Evolutionary conservation across 257 asterid genomes (phyloP), one percentile per base, ranked within the genome.

Genomic region (Nicotiana sylvestris): DNA sequence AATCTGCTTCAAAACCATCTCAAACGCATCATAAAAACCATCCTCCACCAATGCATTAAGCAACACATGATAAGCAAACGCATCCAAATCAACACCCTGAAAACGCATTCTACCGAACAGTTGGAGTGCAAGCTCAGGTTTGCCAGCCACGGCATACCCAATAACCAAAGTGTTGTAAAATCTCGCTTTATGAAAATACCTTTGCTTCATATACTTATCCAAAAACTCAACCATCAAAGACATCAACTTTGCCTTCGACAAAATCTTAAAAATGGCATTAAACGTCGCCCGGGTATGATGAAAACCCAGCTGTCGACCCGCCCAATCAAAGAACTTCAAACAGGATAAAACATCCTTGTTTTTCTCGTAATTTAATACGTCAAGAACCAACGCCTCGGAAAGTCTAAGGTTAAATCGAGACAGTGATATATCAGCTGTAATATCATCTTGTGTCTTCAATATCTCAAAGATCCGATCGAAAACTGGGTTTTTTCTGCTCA

Each of bases 301-400:
- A 87, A 94, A 96, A 29, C 95, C 93, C 2, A 60, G 87, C 81
- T 92, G 97, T 13, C 92, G 86, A 12, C 98, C 98, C n/a, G 92
- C 94, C 99, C 99, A 96, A 83, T 94, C 98, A 85, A 96, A 94
- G 89, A 96, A 94, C 76, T 90, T 94, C 83, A 93, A 84, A 85
- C 97, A 93, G 16, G 93, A 87, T 35, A 92, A 92, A 12, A 90
- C 89, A 61, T 96, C 97, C 4, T 87, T 85, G 6, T 82, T 67
- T 46, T 83, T 86, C 80, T 87, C 90, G 55, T 94, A 91, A 15
- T 70, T 87, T 84, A 96, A 78, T 1, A 94, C 89, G 15, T 91
- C 91, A 4, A 93, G 90, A 76, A 96, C 89, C 21, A 96, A 53
- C 1, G 78, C 6, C 49, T 94, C 93, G 15, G 92, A 66, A 12